phyloP scores from a whole-genome alignment of 148 eudicot species.

The Diospyros kaki region DNA sequence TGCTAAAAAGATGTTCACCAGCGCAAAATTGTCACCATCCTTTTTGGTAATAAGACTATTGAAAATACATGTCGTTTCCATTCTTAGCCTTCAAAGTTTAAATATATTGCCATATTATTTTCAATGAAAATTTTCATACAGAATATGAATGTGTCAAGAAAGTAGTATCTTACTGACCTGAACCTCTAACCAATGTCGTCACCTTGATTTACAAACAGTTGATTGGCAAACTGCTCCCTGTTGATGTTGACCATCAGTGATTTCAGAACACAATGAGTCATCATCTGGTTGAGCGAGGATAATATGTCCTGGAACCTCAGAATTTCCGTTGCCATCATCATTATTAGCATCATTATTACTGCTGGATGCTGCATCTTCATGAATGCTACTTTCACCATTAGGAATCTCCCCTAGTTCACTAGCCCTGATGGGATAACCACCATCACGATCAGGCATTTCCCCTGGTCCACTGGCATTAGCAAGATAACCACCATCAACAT shows the following conservation, averaged over 20 bases:
- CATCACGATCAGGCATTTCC: neutral
- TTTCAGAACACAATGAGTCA: neutral
- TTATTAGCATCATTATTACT: neutral
- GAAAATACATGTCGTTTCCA: too few species aligned
- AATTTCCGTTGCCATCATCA: neutral
- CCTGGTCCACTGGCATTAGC: neutral
- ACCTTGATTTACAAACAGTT: constrained; percentile 1
- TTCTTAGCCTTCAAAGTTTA: too few species aligned
- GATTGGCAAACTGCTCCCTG: neutral
- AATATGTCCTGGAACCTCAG: neutral
- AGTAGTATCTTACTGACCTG: neutral
- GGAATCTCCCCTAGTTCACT: neutral
- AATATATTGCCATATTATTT: too few species aligned
- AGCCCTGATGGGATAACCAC: neutral
- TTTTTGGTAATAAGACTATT: too few species aligned
- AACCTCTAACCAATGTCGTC: neutral
- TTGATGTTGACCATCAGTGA: neutral
- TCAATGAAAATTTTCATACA: too few species aligned
- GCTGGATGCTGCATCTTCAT: neutral
- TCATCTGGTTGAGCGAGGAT: neutral
- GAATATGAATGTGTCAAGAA: too few species aligned
- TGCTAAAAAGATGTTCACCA: too few species aligned
- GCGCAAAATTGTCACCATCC: too few species aligned
- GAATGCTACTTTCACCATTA: neutral
- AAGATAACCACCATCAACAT: neutral